A percentile compares a stretch with the other conserved stretches of the same genome.
phyloP scores from a whole-genome alignment of 2,329 filamentous ascomycete genomes.

The Pseudogymnoascus sp. region DNA sequence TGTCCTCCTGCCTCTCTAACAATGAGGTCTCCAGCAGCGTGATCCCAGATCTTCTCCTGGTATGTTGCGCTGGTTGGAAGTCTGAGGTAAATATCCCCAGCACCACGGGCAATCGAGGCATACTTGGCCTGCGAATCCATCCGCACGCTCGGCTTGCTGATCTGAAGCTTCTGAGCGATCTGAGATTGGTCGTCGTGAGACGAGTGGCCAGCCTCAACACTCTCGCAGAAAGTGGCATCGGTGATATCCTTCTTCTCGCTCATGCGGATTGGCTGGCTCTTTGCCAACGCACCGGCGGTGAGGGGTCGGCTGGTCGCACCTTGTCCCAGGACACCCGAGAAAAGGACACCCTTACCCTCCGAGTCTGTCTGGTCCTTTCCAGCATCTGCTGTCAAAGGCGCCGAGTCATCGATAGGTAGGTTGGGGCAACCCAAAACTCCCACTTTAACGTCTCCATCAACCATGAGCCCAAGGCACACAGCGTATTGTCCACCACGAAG shows the following conservation, averaged over 20 bases:
- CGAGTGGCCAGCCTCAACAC: constrained; percentile 87
- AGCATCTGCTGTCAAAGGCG: constrained; percentile 60
- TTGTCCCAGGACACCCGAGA: constrained; percentile 71
- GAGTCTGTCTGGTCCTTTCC: constrained; percentile 67
- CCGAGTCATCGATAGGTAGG: constrained; percentile 76
- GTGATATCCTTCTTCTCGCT: constrained; percentile 64
- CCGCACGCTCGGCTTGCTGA: constrained; percentile 79
- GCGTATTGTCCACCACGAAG: constrained; percentile 94
- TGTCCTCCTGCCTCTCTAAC: constrained; percentile 88
- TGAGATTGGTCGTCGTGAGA: constrained; percentile 79
- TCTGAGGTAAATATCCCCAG: constrained; percentile 88
- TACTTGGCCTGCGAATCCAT: constrained; percentile 99
- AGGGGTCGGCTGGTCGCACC: constrained; percentile 77
- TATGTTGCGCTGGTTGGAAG: constrained; percentile 80
- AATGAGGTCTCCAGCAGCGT: constrained; percentile 89
- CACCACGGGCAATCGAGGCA: constrained; percentile 85
- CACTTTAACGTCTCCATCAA: constrained; percentile 88
- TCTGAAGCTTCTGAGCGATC: constrained; percentile 77
- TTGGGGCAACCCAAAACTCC: constrained; percentile 95
- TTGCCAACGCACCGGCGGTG: constrained; percentile 43
- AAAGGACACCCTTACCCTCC: constrained; percentile 74
- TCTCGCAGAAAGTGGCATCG: constrained; percentile 89
- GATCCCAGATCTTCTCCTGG: constrained; percentile 99
- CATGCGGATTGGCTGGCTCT: constrained; percentile 67
- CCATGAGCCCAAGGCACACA: constrained; percentile 84